Evolutionary conservation across 306 rosid species (phyloP), one percentile per base, ranked within the genome.

Genomic region (Inga leiocalycina): DNA sequence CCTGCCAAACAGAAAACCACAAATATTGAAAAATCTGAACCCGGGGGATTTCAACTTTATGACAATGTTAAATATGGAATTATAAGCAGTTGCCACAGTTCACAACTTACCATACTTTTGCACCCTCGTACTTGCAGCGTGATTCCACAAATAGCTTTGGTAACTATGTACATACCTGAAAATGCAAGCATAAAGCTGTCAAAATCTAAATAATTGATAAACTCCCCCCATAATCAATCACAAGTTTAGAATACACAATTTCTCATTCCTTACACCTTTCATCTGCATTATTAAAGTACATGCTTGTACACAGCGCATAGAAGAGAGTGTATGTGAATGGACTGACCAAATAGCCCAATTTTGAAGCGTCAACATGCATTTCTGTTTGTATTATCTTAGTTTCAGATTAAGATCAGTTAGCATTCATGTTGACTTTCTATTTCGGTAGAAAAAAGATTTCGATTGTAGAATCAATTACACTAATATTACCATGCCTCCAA

Each of bases 141-240:
- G 92, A 86, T 94, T 96, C 99, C 98, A 96, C 83, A 96, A 87
- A 86, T 89, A 92, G 93, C 99, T 96, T 89, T 96, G 99, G 78
- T 94, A 96, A 87, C 99, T 94, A 82, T 96, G 99, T 27, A 96
- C 89, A 76, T 96, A 96, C 99, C 99, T 96, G 84, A 81, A 85
- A 37, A 79, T 48, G 17, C 52, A 83, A 59, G 14, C 45, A 67
- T 34, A 71, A 4, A 79, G 75, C 69, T 35, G 39, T 62, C 52
- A 62, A 73, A 79, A 72, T 56, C 69, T 68, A 80, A 39, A 74
- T 34, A 15, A 66, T 46, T 52, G 45, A 83, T 66, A 45, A 17
- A 9, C 30, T 9, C 6, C 22, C 3, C 61, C 61, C 61, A 51
- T 51, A 16, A 51, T 51, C n/a, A 52, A 51, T 15, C 5, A 52